These are phyloP conservation scores for Telfairia occidentalis DNA, from an alignment of 331 rosid species.

Conservation along the genomic window DNA sequence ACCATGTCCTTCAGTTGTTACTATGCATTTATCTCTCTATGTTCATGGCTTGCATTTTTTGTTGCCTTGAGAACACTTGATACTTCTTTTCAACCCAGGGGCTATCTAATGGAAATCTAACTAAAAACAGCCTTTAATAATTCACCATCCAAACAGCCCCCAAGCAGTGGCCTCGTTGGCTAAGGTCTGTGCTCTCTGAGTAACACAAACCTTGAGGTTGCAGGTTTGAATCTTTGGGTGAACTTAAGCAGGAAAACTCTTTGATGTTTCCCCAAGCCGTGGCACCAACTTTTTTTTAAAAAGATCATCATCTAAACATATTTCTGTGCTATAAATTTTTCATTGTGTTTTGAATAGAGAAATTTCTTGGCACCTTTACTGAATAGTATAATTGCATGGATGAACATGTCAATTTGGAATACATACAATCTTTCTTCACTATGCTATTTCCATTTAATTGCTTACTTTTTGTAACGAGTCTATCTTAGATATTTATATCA, in stretches of 20 bases:
- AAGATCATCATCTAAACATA: background rate
- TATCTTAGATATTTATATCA: background rate
- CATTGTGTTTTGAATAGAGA: background rate
- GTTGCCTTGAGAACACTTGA: background rate
- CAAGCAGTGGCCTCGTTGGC: too few relatives aligned
- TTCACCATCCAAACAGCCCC: background rate
- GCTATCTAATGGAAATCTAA: background rate
- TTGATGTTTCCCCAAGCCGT: too few relatives aligned
- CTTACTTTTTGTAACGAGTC: background rate
- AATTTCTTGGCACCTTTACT: background rate
- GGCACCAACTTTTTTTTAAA: too few relatives aligned
- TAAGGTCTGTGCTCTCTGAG: too few relatives aligned
- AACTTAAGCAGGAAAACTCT: too few relatives aligned
- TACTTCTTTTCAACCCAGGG: background rate
- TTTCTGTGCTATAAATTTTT: background rate
- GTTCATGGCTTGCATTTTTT: background rate
- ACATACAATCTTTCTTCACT: background rate
- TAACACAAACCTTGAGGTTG: too few relatives aligned
- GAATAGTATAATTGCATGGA: background rate
- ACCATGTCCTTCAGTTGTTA: background rate
- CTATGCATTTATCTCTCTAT: background rate
- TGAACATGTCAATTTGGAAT: background rate
- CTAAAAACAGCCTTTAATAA: background rate
- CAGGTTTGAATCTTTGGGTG: too few relatives aligned
- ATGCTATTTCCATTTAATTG: background rate